phyloP scores from a whole-genome alignment of 2,329 filamentous ascomycete genomes.

The Aspergillus awamori region DNA sequence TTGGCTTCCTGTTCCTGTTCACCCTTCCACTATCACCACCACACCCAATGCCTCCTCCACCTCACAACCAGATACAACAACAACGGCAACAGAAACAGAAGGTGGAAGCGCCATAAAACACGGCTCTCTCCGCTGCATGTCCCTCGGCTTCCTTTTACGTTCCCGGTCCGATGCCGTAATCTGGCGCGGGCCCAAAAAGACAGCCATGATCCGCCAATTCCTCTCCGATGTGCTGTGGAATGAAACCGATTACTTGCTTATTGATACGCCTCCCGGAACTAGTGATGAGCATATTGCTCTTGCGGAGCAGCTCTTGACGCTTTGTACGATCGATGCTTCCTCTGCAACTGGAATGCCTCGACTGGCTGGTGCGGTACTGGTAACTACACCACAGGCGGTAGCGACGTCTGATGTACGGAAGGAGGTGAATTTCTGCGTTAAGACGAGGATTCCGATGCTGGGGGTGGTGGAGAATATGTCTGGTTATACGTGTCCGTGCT shows the following conservation, averaged over 20 bases:
- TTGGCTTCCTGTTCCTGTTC: slow-evolving; percentile 87
- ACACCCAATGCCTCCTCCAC: no score
- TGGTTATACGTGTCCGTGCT: slow-evolving; percentile 59
- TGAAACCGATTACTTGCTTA: slow-evolving; percentile 84
- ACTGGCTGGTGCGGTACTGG: slow-evolving; percentile 84
- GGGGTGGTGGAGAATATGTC: slow-evolving; percentile 96
- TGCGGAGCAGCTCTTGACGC: slow-evolving; percentile 74
- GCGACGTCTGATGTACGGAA: slow-evolving; percentile 92
- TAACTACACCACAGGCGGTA: slow-evolving; percentile 94
- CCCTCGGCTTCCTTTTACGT: slow-evolving; percentile 84
- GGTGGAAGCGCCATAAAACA: slow-evolving; percentile 3
- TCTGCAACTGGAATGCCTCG: slow-evolving; percentile 53
- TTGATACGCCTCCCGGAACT: slow-evolving; percentile 95
- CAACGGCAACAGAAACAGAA: no score
- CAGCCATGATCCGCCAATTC: slow-evolving; percentile 97
- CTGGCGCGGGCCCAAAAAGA: slow-evolving; percentile 98
- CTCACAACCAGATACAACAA: no score
- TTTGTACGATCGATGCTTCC: slow-evolving; percentile 35
- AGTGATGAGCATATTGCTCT: slow-evolving; percentile 97
- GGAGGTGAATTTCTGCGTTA: slow-evolving; percentile 89
- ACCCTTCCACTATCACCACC: slow-evolving; percentile 41
- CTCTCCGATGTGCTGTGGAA: slow-evolving; percentile 87
- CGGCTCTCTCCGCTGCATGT: slow-evolving; percentile 71
- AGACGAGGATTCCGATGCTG: slow-evolving; percentile 76
- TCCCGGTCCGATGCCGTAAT: slow-evolving; percentile 88